Evolutionary conservation across 139 green algal species (phyloP).

Genomic region (Microglena sp.): DNA sequence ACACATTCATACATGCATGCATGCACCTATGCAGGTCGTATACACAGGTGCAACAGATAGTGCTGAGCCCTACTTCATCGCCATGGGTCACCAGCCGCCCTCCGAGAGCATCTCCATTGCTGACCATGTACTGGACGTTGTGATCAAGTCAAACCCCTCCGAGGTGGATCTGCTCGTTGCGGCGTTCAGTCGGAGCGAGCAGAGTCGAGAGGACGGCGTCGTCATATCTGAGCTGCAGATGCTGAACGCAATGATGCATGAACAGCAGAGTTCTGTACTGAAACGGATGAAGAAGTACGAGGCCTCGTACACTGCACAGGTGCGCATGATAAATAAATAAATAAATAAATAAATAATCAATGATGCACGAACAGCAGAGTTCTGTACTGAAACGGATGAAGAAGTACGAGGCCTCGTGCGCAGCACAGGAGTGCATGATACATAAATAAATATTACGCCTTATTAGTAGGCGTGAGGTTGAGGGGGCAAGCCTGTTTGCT

Average conservation of each 20-base stretch:
- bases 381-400: not conserved
- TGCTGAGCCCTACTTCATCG: constrained; percentile 29
- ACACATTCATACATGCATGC: not conserved
- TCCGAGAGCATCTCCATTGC: constrained; percentile 29
- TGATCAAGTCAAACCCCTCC: constrained; percentile 35
- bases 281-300: constrained; percentile 2
- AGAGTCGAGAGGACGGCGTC: constrained; percentile 7
- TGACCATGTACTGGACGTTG: constrained; percentile 58
- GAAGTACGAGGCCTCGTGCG: constrained; percentile 7
- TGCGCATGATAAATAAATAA: no score
- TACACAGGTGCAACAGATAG: constrained; percentile 32
- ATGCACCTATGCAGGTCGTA: constrained; percentile 26
- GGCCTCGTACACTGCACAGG: constrained; percentile 3
- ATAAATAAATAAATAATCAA: no score
- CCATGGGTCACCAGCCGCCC: constrained; percentile 26
- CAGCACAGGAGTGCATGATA: not conserved
- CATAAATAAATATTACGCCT: no score
- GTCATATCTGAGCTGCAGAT: constrained; percentile 2
- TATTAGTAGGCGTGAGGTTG: no score
- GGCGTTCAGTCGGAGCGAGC: constrained; percentile 6
- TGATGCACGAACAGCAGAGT: not conserved
- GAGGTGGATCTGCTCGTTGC: constrained; percentile 11
- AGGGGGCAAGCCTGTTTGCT: no score
- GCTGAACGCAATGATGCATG: not conserved
- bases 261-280: not conserved